These are phyloP conservation scores for Naganishia onofrii DNA, from an alignment of 768 basidiomycete species.

Conservation along the genomic window DNA sequence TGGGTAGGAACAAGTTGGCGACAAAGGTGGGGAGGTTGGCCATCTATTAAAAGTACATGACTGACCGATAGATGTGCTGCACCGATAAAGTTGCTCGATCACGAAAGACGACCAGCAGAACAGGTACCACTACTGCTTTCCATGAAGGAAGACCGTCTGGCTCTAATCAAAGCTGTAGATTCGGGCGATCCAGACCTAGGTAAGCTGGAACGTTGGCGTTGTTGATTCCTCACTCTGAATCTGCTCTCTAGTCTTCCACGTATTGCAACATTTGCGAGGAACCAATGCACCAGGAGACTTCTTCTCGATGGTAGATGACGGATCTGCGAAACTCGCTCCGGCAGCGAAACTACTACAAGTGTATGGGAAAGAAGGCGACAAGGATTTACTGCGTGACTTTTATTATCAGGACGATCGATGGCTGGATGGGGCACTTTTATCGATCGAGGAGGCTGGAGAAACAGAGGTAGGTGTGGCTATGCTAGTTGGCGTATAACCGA, in stretches of 20 bases:
- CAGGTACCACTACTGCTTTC: slow-evolving; percentile 87
- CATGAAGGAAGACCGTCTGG: slow-evolving; percentile 92
- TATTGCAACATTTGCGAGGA: slow-evolving; percentile 80
- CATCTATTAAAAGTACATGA: neutral
- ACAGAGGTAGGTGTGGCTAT: slow-evolving; percentile 59
- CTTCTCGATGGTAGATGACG: slow-evolving; percentile 90
- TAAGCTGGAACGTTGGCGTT: slow-evolving; percentile 51
- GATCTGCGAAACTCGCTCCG: slow-evolving; percentile 69
- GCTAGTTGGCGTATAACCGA: neutral
- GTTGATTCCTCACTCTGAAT: neutral
- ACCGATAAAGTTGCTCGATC: slow-evolving; percentile 70
- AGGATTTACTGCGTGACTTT: slow-evolving; percentile 89
- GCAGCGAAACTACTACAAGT: slow-evolving; percentile 80
- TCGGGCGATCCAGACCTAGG: slow-evolving; percentile 88
- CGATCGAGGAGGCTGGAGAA: slow-evolving; percentile 72
- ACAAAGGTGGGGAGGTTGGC: slow-evolving; percentile 63
- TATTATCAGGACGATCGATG: slow-evolving; percentile 96
- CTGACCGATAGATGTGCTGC: neutral
- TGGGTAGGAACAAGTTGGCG: slow-evolving; percentile 72
- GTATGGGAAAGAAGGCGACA: slow-evolving; percentile 83
- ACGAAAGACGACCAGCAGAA: slow-evolving; percentile 81
- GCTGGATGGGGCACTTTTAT: slow-evolving; percentile 86
- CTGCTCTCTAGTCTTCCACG: slow-evolving; percentile 74
- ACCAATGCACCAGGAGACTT: slow-evolving; percentile 81
- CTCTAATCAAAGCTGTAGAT: slow-evolving; percentile 82